Base-by-base conservation (phyloP, 108 stramenopile genomes). In the Skeletonema tropicum region DNA sequence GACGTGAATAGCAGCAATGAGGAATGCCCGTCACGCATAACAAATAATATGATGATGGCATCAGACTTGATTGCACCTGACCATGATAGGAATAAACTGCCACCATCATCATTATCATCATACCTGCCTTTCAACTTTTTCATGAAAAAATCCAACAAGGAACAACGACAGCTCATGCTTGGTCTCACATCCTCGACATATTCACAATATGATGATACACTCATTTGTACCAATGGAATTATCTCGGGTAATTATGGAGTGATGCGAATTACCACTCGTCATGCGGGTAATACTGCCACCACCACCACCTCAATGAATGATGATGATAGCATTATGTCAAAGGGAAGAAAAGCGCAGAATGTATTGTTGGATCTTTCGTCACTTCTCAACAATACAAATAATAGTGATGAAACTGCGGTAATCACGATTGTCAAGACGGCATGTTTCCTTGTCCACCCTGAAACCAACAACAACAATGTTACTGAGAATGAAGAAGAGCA, bases 181-280 rank as follows among this genome's bases (percentile, higher is more conserved):
- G 74, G 74, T 21, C 57, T 74, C 3, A 31, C 66, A 6, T 74
- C 74, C 36, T 26, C 29, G 14, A 29, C 42, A 29, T 66, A 67
- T 31, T 74, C 64, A 19, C 14, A 41, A 5, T 8, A 19, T 33
- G 74, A 66, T 58, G 58, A 60, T 35, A 23, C 41, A 42, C 9
- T 66, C 17, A 66, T 74, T 59, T 74, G 55, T 21, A 74, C 74
- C 38, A 57, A 57, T 31, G 74, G 74, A 14, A 35, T 74, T 23
- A 35, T 74, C 3, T 8, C 57, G 4, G 66, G 59, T 1, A 66
- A 57, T 11, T 11, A 26, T 63, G 63, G 52, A 29, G 41, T 39
- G n/a, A 11, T 74, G 26, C 21, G 39, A 35, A 46, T 74, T 33
- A 57, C 55, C 39, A 36, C 59, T 7, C 41, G 26, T 2, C 32